Percentiles rank a stretch among this genome's conserved stretches.
Evolutionary conservation across 2,329 filamentous ascomycete species (phyloP).

Genomic region (Teratosphaeria pseudoeucalypti): DNA sequence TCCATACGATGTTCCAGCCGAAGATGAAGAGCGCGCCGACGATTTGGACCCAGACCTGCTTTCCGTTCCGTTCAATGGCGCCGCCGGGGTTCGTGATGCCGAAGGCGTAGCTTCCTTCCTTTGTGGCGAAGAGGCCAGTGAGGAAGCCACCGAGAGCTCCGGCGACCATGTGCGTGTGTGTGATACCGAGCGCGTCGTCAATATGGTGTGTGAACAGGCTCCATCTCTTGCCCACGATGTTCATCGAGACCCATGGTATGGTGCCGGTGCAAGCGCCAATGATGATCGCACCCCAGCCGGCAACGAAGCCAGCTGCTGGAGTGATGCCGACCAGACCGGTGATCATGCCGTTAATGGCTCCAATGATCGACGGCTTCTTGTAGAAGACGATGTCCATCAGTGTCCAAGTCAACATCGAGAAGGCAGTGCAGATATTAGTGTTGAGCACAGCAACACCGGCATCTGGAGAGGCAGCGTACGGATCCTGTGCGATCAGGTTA

Average conservation of each 20-base stretch:
- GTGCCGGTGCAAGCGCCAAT: conserved; percentile 36
- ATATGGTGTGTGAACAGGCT: conserved; percentile 49
- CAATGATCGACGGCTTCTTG: conserved; percentile 41
- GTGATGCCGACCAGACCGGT: conserved; percentile 44
- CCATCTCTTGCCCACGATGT: conserved; percentile 34
- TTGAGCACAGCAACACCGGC: conserved; percentile 43
- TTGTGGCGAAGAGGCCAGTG: conserved; percentile 38
- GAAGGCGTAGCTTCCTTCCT: conserved; percentile 38
- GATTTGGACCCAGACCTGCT: conserved; percentile 41
- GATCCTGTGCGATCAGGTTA: conserved; percentile 24
- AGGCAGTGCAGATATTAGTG: conserved; percentile 41
- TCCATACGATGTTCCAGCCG: conserved; percentile 43
- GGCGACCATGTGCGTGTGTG: conserved; percentile 41
- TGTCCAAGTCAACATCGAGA: conserved; percentile 39
- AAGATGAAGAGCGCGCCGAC: conserved; percentile 41
- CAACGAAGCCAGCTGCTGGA: conserved; percentile 41
- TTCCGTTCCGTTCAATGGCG: conserved; percentile 41
- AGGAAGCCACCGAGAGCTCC: conserved; percentile 38
- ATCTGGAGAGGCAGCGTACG: conserved; percentile 41
- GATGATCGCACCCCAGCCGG: conserved; percentile 42
- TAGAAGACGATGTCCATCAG: conserved; percentile 37
- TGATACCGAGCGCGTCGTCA: conserved; percentile 44
- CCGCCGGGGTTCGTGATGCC: conserved; percentile 36
- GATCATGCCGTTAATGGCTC: conserved; percentile 43
- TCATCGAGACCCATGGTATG: conserved; percentile 42